These are phyloP conservation scores for Tribonema minus DNA, from an alignment of 108 stramenopile genomes.

Conservation along the genomic window DNA sequence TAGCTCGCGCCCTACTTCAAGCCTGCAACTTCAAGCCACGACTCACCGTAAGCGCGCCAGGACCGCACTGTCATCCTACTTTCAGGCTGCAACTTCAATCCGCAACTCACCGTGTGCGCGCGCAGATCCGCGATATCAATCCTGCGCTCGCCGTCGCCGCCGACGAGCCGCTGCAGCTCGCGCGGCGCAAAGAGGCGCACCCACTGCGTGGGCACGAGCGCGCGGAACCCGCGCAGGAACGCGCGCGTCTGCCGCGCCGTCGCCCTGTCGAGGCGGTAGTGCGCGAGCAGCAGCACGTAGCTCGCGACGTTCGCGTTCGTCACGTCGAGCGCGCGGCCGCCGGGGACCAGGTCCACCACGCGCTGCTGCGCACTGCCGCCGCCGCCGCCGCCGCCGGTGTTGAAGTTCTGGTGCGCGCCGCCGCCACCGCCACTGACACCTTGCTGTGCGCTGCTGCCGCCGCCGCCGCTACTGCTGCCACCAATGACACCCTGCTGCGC, in stretches of 20 bases:
- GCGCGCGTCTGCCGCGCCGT: slow-evolving; percentile 73
- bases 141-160: slow-evolving; percentile 80
- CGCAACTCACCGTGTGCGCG: slow-evolving; percentile 63
- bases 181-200: slow-evolving; percentile 83
- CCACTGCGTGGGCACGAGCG: slow-evolving; percentile 86
- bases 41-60: too few species aligned
- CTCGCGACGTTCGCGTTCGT: slow-evolving; percentile 79
- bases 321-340: slow-evolving; percentile 71
- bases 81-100: too few species aligned
- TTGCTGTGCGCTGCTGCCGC: not conserved
- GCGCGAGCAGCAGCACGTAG: slow-evolving; percentile 85
- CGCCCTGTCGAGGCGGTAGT: slow-evolving; percentile 81
- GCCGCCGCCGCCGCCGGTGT: too few species aligned
- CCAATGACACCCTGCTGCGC: too few species aligned
- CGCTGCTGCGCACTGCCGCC: not conserved
- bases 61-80: too few species aligned
- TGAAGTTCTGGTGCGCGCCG: too few species aligned
- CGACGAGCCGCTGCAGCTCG: slow-evolving; percentile 92
- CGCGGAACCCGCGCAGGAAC: slow-evolving; percentile 86
- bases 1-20: too few species aligned
- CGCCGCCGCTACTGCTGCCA: too few species aligned
- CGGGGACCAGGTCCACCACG: slow-evolving; percentile 65
- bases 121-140: slow-evolving; percentile 80
- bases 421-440: slow-evolving; percentile 61
- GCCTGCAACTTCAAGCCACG: too few species aligned